A percentile compares a stretch with the other conserved stretches of the same genome.
These are phyloP conservation scores for Phytophthora lateralis DNA, from an alignment of 352 stramenopile genomes.

Conservation along the genomic window DNA sequence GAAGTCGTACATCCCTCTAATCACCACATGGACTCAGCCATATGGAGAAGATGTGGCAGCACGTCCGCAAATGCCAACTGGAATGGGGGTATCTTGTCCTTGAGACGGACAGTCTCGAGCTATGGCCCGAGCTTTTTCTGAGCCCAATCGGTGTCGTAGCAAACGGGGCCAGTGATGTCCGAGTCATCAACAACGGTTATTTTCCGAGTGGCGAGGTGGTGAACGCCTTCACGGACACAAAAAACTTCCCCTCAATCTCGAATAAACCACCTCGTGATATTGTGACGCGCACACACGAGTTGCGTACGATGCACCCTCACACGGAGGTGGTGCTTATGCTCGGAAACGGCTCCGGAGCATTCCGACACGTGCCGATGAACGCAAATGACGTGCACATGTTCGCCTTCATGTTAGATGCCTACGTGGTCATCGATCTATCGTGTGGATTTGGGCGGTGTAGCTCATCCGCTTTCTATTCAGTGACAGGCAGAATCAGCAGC, in stretches of 20 bases:
- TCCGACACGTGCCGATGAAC: slow-evolving; percentile 31
- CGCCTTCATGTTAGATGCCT: slow-evolving; percentile 18
- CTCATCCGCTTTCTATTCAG: slow-evolving; percentile 15
- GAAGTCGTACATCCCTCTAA: neutral
- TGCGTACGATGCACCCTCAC: slow-evolving; percentile 5
- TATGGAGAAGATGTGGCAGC: neutral
- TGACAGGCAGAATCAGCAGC: neutral
- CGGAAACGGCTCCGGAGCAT: slow-evolving; percentile 34
- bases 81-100: neutral
- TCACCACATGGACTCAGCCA: neutral
- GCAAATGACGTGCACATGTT: slow-evolving; percentile 25
- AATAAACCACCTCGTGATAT: slow-evolving; percentile 31
- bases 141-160: neutral
- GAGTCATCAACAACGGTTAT: neutral
- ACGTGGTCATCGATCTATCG: slow-evolving; percentile 28
- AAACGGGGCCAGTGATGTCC: neutral
- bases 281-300: slow-evolving; percentile 11
- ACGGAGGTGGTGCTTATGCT: slow-evolving; percentile 20
- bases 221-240: neutral
- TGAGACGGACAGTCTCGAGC: neutral
- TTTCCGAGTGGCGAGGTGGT: neutral
- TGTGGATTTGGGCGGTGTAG: slow-evolving; percentile 18
- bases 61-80: neutral
- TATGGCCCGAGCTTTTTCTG: neutral
- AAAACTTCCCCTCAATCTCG: neutral